Evolutionary conservation across 768 basidiomycete genomes (phyloP).

Genomic region (Serendipita vermifera): DNA sequence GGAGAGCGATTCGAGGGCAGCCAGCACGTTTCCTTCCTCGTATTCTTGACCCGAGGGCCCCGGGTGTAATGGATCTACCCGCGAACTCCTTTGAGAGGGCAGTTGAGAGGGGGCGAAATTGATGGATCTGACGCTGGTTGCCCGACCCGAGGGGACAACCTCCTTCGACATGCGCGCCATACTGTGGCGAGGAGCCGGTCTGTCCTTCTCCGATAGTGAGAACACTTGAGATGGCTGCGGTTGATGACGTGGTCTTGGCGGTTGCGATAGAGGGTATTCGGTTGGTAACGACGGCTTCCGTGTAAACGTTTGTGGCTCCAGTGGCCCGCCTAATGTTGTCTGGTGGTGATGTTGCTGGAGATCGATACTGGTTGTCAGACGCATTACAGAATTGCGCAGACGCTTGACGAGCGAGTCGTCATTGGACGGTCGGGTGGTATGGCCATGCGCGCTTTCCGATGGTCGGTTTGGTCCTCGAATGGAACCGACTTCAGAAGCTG

Average conservation of each 20-base stretch:
- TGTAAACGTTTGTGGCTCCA: background rate
- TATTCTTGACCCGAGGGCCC: background rate
- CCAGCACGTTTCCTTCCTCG: background rate
- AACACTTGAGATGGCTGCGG: background rate
- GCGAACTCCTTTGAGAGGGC: background rate
- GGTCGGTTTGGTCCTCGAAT: background rate
- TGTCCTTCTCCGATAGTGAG: background rate
- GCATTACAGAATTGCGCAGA: slow-evolving; percentile 3
- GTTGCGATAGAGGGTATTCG: slow-evolving; percentile 10
- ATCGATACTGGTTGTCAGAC: slow-evolving; percentile 4
- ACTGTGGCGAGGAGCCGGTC: background rate
- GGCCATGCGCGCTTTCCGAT: background rate
- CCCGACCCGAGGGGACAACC: background rate
- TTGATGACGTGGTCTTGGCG: background rate
- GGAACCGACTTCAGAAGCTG: background rate
- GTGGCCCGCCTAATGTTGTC: too few relatives aligned
- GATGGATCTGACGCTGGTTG: slow-evolving; percentile 4
- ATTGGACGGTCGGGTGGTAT: too few relatives aligned
- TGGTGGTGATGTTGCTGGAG: too few relatives aligned
- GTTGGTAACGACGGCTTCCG: slow-evolving; percentile 8
- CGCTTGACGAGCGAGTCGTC: slow-evolving; percentile 5
- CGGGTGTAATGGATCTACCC: slow-evolving; percentile 2
- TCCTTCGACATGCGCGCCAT: background rate
- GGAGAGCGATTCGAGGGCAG: background rate
- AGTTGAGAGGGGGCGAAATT: background rate